Evolutionary conservation across 805 yeast genomes (phyloP).

Genomic region (Cyberlindnera xishuangbannaensis): DNA sequence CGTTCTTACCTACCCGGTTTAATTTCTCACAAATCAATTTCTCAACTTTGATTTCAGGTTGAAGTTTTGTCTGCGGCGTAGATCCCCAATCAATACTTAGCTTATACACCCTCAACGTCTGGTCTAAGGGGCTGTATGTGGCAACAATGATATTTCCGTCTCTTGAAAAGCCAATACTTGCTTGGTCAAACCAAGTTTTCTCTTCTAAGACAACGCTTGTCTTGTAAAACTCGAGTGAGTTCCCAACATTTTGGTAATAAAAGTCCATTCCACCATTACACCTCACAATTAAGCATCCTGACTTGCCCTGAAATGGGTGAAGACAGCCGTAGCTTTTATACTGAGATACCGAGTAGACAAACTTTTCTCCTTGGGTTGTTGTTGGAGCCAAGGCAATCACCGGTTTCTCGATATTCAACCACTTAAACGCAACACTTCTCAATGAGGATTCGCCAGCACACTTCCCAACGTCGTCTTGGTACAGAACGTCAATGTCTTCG

Average conservation of each 20-base stretch:
- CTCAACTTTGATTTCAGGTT: slow-evolving; percentile 36
- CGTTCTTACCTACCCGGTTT: slow-evolving; percentile 23
- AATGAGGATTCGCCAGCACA: slow-evolving; percentile 23
- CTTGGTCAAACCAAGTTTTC: slow-evolving; percentile 26
- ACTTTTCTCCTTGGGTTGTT: slow-evolving; percentile 29
- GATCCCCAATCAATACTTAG: slow-evolving; percentile 52
- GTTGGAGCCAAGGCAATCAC: slow-evolving; percentile 59
- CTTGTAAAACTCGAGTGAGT: slow-evolving; percentile 51
- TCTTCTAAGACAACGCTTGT: slow-evolving; percentile 28
- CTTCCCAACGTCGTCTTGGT: slow-evolving; percentile 32
- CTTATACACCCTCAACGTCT: slow-evolving; percentile 35
- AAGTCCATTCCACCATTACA: slow-evolving; percentile 54
- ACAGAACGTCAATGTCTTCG: slow-evolving; percentile 25
- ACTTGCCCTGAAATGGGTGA: slow-evolving; percentile 64
- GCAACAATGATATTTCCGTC: slow-evolving; percentile 42
- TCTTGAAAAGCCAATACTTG: slow-evolving; percentile 48
- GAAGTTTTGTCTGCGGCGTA: slow-evolving; percentile 31
- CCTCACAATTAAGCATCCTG: slow-evolving; percentile 65
- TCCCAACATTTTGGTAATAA: slow-evolving; percentile 51
- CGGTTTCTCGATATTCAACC: slow-evolving; percentile 73
- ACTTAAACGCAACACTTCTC: slow-evolving; percentile 44
- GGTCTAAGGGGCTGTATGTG: slow-evolving; percentile 32
- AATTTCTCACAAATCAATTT: slow-evolving; percentile 26
- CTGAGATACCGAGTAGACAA: slow-evolving; percentile 54
- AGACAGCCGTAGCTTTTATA: slow-evolving; percentile 53